These are phyloP conservation scores for Euryodendron excelsum DNA, from an alignment of 148 eudicot genomes.

Conservation along the genomic window DNA sequence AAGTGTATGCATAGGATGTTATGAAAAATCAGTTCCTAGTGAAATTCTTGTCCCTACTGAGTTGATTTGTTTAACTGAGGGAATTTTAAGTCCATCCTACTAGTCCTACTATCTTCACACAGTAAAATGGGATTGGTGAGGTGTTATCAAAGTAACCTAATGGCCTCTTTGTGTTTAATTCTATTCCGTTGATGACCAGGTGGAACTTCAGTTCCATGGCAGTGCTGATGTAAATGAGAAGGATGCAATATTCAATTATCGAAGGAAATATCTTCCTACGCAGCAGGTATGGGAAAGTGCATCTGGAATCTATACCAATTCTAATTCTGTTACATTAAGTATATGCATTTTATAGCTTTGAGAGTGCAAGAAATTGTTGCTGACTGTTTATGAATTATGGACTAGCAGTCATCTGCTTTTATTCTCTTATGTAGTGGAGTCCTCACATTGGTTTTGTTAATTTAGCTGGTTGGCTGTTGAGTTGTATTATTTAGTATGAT, in stretches of 20 bases:
- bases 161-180: not conserved
- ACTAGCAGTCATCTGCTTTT: not conserved
- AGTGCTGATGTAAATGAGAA: slow-evolving; percentile 49
- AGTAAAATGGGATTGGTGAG: not conserved
- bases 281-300: slow-evolving; percentile 56
- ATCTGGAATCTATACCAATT: not conserved
- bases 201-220: slow-evolving; percentile 64
- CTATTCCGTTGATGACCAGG: slow-evolving; percentile 37
- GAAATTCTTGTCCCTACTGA: not conserved
- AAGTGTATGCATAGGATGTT: not conserved
- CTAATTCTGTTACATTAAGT: not conserved
- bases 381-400: not conserved
- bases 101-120: not conserved
- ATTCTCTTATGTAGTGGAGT: not conserved
- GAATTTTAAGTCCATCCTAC: not conserved
- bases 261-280: slow-evolving; percentile 85
- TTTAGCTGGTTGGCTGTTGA: not conserved
- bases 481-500: not conserved
- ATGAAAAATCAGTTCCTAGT: not conserved
- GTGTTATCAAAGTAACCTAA: not conserved
- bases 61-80: not conserved
- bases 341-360: not conserved
- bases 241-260: slow-evolving; percentile 79
- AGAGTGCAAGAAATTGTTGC: not conserved
- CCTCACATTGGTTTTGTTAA: not conserved